Base-by-base conservation (phyloP, 306 rosid species). In the Elaeagnus macrophylla region DNA sequence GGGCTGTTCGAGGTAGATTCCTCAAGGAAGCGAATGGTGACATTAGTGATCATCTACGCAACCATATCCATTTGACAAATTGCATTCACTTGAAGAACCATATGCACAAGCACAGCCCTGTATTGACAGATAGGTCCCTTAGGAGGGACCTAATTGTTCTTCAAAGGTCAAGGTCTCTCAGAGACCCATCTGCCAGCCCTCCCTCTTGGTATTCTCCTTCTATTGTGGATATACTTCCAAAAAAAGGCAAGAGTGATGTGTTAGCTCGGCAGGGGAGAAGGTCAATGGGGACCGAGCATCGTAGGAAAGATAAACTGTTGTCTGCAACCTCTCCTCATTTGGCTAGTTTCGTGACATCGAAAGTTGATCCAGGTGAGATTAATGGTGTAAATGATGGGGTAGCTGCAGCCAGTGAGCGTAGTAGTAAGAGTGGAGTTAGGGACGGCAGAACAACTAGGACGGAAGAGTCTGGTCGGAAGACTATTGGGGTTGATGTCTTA, bases 51-150 rank as follows among this genome's bases (percentile, higher is more conserved):
- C 99, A 93, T 84, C 77, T 93, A 45, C 87, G 96, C 51, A 93
- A 93, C 79, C 96, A 87, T 66, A 84, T 93, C 50, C 99, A 93
- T 77, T 81, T 93, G 78, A 93, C 96, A 42, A 93, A 87, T 72
- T 93, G 99, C 71, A 93, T 93, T 72, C 99, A 87, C 82, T 72
- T 93, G 85, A 93, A 93, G 94, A 93, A 93, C 69, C 99, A 93
- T 51, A 87, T 93, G 96, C 99, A 93, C 72, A 93, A 84, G 79
- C 88, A 84, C 64, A 93, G 99, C 67, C 96, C 99, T 51, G 83
- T 87, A 47, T 17, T 93, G 61, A 68, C 96, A 20, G 88, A 93
- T 65, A 81, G 99, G 79, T 84, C 90, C 7, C 89, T 93, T 47
- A 80, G 80, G 87, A 82, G 99, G 68, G 95, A 93, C 74, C 87